phyloP scores from a whole-genome alignment of 495 filamentous ascomycete genomes.

The Penicillium maclennaniae region DNA sequence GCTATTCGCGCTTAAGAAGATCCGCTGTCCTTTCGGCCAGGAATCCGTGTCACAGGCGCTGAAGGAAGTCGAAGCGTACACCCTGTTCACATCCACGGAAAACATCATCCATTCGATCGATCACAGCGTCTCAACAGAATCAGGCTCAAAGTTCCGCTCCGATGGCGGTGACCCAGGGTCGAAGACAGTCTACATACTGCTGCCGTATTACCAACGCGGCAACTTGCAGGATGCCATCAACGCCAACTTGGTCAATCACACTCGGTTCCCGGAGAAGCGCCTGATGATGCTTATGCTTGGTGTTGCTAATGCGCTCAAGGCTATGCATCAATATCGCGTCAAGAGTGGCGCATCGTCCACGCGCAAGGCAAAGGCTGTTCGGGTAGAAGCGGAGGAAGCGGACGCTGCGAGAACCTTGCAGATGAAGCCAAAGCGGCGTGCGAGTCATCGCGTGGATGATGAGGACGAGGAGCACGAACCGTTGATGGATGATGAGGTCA shows the following conservation, averaged over 20 bases:
- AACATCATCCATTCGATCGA: constrained; percentile 92
- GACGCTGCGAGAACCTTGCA: constrained; percentile 57
- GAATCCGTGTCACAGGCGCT: constrained; percentile 92
- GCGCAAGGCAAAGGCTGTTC: constrained; percentile 58
- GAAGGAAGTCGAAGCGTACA: constrained; percentile 96
- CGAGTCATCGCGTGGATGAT: constrained; percentile 44
- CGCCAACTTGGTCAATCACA: constrained; percentile 95
- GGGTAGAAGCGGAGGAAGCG: constrained; percentile 55
- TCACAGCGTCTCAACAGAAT: constrained; percentile 65
- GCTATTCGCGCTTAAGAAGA: constrained; percentile 95
- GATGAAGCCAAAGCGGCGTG: constrained; percentile 49
- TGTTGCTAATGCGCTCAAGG: constrained; percentile 78
- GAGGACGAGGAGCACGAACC: constrained; percentile 74
- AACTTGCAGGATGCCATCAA: constrained; percentile 98
- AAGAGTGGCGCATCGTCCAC: constrained; percentile 49
- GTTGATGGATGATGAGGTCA: constrained; percentile 81
- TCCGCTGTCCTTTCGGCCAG: constrained; percentile 93
- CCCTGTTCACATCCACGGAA: constrained; percentile 72
- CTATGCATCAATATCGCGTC: constrained; percentile 86
- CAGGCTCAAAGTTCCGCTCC: constrained; percentile 54
- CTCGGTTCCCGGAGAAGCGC: constrained; percentile 82
- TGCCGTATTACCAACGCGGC: constrained; percentile 91
- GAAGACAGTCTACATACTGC: constrained; percentile 94
- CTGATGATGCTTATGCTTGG: constrained; percentile 89
- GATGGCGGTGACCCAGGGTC: constrained; percentile 55